Evolutionary conservation across 139 green algal genomes (phyloP).

Genomic region (Tetraselmis striata): DNA sequence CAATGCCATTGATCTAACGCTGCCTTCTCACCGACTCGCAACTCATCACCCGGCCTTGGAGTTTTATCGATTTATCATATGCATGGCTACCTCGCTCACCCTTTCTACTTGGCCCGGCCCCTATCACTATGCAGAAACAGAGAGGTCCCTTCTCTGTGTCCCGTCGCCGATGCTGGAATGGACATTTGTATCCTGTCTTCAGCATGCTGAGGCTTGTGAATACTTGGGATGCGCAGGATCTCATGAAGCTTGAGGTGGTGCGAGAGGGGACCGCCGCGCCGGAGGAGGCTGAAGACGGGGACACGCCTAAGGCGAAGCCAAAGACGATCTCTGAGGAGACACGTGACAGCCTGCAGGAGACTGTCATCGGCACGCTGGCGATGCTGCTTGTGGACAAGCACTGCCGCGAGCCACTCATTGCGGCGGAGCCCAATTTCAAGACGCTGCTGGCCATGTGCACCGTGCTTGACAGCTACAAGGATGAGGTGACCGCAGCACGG

Average conservation of each 20-base stretch:
- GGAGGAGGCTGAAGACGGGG: not conserved
- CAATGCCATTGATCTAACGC: no score
- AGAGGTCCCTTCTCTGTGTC: no score
- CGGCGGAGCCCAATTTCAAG: constrained; percentile 41
- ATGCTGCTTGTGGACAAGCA: constrained; percentile 61
- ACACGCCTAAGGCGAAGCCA: not conserved
- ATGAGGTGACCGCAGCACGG: constrained; percentile 22
- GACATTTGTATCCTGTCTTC: no score
- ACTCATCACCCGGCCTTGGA: no score
- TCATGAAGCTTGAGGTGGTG: not conserved
- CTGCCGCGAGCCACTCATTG: constrained; percentile 44
- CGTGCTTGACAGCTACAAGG: constrained; percentile 36
- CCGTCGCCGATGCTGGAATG: no score
- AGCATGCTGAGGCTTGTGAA: no score
- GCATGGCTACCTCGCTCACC: no score
- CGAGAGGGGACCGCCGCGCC: not conserved
- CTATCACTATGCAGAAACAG: no score
- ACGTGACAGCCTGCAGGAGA: constrained; percentile 22
- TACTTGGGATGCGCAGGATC: constrained; percentile 1
- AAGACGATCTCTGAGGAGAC: not conserved
- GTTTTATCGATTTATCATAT: no score
- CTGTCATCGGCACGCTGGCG: constrained; percentile 50
- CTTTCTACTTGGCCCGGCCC: no score
- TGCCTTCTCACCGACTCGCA: no score
- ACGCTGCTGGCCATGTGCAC: constrained; percentile 46